These are phyloP conservation scores for Cymbopogon citratus DNA, from an alignment of 176 grass and related monocot genomes.

Conservation along the genomic window DNA sequence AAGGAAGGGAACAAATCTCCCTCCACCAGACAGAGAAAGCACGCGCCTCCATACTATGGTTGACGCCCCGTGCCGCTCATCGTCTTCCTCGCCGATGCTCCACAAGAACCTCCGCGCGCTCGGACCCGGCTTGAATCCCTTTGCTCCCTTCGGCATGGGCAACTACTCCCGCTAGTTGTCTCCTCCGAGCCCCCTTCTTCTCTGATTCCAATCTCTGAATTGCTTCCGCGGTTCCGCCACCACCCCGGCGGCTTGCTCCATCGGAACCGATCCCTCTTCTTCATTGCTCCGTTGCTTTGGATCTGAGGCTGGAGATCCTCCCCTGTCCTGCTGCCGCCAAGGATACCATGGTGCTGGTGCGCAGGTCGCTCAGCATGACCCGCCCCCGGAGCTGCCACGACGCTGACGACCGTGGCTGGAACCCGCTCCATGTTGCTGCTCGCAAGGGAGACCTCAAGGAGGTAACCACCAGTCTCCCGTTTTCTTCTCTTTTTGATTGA, in stretches of 20 bases:
- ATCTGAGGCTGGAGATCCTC: constrained; percentile 3
- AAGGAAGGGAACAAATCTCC: background rate
- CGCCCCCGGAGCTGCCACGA: constrained; percentile 6
- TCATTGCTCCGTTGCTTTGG: background rate
- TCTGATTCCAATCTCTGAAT: too few relatives aligned
- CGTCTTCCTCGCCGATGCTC: too few relatives aligned
- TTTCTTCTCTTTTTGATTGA: too few relatives aligned
- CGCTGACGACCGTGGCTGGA: constrained; percentile 71
- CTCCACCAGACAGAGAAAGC: background rate
- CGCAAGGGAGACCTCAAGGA: constrained; percentile 85
- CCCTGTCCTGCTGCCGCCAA: background rate
- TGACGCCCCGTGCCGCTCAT: background rate
- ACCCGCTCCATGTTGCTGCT: constrained; percentile 69
- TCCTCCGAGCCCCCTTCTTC: too few relatives aligned
- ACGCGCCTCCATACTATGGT: constrained; percentile 47
- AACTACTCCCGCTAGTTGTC: too few relatives aligned
- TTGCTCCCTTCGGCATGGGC: too few relatives aligned
- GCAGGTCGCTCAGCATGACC: constrained; percentile 41
- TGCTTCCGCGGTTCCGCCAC: too few relatives aligned
- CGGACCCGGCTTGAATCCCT: too few relatives aligned
- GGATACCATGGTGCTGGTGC: constrained; percentile 45
- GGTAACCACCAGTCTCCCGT: constrained; percentile 26
- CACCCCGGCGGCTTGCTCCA: too few relatives aligned
- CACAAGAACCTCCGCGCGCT: too few relatives aligned
- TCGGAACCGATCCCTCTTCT: too few relatives aligned